phyloP scores from a whole-genome alignment of 805 yeast genomes.

The Yarrowia divulgata region DNA sequence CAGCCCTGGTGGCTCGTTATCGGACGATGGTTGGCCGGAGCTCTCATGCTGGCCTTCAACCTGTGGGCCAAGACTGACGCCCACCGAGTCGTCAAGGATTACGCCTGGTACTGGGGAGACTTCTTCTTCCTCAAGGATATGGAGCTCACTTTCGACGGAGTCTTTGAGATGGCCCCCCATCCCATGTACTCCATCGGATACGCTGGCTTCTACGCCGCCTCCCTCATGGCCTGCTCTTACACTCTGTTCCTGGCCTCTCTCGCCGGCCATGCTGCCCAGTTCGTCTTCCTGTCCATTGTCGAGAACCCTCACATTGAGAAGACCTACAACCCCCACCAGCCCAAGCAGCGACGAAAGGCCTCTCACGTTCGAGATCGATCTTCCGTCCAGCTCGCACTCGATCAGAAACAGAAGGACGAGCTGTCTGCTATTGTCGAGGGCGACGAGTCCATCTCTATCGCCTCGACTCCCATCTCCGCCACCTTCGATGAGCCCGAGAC shows the following conservation, averaged over 20 bases:
- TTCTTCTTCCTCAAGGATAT: slow-evolving; percentile 78
- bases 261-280: slow-evolving; percentile 78
- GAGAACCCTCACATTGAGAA: slow-evolving; percentile 89
- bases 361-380: slow-evolving; percentile 18
- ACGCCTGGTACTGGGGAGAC: slow-evolving; percentile 97
- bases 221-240: slow-evolving; percentile 76
- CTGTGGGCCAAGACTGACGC: slow-evolving; percentile 88
- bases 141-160: slow-evolving; percentile 84
- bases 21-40: slow-evolving; percentile 66
- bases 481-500: slow-evolving; percentile 9
- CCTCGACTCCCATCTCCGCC: background rate
- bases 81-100: slow-evolving; percentile 85
- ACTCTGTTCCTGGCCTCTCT: slow-evolving; percentile 72
- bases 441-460: slow-evolving; percentile 10
- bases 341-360: slow-evolving; percentile 42
- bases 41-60: slow-evolving; percentile 69
- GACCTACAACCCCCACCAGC: slow-evolving; percentile 56
- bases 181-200: slow-evolving; percentile 93
- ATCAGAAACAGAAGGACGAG: slow-evolving; percentile 11
- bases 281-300: slow-evolving; percentile 72
- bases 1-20: slow-evolving; percentile 57
- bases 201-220: slow-evolving; percentile 85
- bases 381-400: slow-evolving; percentile 12
- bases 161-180: slow-evolving; percentile 87
- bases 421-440: slow-evolving; percentile 26